Percentiles rank a stretch among this genome's conserved stretches.
phyloP scores from a whole-genome alignment of 164 flowering plant genomes.

The Malania oleifera region DNA sequence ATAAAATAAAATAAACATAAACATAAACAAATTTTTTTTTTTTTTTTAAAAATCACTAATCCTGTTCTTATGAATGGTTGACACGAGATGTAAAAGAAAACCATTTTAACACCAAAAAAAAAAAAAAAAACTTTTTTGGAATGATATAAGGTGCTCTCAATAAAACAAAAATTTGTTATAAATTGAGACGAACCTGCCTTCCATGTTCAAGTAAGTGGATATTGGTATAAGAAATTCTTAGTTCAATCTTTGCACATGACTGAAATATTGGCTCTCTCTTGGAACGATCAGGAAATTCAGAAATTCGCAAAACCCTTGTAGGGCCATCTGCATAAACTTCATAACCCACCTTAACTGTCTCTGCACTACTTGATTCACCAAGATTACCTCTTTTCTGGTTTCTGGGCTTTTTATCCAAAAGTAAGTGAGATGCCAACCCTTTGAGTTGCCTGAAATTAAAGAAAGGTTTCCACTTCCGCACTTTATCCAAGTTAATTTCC shows the following conservation, averaged over 20 bases:
- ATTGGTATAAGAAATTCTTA: conserved; percentile 51
- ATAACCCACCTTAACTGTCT: conserved; percentile 60
- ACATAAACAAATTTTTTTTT: no score
- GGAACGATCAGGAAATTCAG: conserved; percentile 41
- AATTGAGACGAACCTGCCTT: conserved; percentile 43
- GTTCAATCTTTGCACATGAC: conserved; percentile 45
- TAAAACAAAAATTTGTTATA: background rate
- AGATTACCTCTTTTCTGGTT: conserved; percentile 21
- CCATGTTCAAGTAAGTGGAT: conserved; percentile 57
- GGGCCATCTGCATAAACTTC: conserved; percentile 87
- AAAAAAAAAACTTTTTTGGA: no score
- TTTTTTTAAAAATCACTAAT: no score
- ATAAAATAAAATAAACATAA: no score
- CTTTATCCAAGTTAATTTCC: conserved; percentile 85
- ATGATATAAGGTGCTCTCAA: no score
- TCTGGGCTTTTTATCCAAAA: conserved; percentile 31
- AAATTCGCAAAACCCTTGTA: conserved; percentile 72
- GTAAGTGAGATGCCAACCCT: conserved; percentile 40
- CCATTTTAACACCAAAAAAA: no score
- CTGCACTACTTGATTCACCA: conserved; percentile 28
- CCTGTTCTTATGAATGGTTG: no score
- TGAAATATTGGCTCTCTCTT: conserved; percentile 27
- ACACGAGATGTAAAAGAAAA: no score
- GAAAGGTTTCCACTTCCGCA: conserved; percentile 79
- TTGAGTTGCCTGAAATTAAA: conserved; percentile 44